Base-by-base conservation (phyloP, 352 stramenopile genomes). In the Pythium rishiriense region DNA sequence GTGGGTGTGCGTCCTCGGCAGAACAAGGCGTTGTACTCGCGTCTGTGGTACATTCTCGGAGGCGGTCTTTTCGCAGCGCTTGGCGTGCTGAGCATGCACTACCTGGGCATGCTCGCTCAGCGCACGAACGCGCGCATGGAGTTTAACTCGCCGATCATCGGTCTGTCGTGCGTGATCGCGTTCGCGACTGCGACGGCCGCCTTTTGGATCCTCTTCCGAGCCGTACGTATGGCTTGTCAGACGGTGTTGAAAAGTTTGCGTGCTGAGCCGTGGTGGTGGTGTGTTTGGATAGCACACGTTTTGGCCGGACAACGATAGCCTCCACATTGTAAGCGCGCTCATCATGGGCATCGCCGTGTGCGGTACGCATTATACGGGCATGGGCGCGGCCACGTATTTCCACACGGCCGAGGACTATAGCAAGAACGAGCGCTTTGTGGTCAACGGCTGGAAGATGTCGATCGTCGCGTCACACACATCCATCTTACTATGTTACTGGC, bases 161-260 rank as follows among this genome's bases (percentile, higher is more conserved):
- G 66, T 11, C 49, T 81, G 6, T 91, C 83, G 15, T 76, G 71
- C 14, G 62, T 83, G 3, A 80, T 91, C 19, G 80, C 83, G 8
- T 88, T 87, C 39, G 71, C 77, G 46, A 79, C 81, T 9, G 83
- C 83, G 0, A 91, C 69, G 29, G 78, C 81, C 2, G 80, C 80
- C 11, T 91, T 90, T 35, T 91, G 76, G 82, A 91, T 89, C 55
- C 54, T 89, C 19, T 91, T 89, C 41, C 80, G 82, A 46, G 78
- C 71, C 35, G 78, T 89, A 74, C 39, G 62, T 37, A 11, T 37
- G 31, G 6, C 31, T 37, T 37, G 11, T 42, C 29, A 50, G 5
- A n/a, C 31, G 6, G 6, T 17, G 25, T 15, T 29, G 8, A 4
- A 2, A 19, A 31, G 22, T 24, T 31, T 47, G 22, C 19, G 56